Percentiles rank a stretch among this genome's conserved stretches.
Conservation (phyloP, 2,329 filamentous ascomycete genomes). For the Colletotrichum cordylinicola region DNA sequence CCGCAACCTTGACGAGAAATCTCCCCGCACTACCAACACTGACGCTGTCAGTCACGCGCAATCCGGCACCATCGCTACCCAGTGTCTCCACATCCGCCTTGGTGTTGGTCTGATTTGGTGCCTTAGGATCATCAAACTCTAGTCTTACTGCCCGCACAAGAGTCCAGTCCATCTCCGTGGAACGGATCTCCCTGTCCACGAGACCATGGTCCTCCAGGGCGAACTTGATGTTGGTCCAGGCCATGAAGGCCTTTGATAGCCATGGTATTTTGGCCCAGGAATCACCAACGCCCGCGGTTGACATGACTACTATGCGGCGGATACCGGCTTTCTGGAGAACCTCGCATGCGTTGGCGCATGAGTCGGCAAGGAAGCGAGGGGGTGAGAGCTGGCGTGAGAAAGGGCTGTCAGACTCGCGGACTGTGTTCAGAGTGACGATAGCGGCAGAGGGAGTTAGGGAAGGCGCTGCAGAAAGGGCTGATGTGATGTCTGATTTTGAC, state of each 20-base stretch:
- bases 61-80: constrained; percentile 34
- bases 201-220: constrained; percentile 41
- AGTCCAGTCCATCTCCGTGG: constrained; percentile 39
- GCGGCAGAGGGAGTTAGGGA: constrained; percentile 31
- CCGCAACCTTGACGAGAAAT: constrained; percentile 39
- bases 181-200: constrained; percentile 40
- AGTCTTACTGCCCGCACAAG: constrained; percentile 38
- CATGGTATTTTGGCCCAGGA: constrained; percentile 39
- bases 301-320: constrained; percentile 41
- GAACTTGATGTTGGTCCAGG: constrained; percentile 44
- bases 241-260: constrained; percentile 40
- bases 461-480: constrained; percentile 10
- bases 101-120: not conserved
- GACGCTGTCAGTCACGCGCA: constrained; percentile 34
- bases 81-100: constrained; percentile 30
- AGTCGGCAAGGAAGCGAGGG: constrained; percentile 43
- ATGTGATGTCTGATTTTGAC: not conserved
- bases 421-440: constrained; percentile 44
- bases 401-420: constrained; percentile 44
- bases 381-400: constrained; percentile 43
- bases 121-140: constrained; percentile 33
- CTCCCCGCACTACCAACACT: constrained; percentile 32
- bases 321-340: constrained; percentile 35
- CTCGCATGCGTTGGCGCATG: constrained; percentile 37
- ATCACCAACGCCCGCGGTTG: constrained; percentile 43